Evolutionary conservation across 2,329 filamentous ascomycete species (phyloP).

Genomic region (Neopestalotiopsis sp.): DNA sequence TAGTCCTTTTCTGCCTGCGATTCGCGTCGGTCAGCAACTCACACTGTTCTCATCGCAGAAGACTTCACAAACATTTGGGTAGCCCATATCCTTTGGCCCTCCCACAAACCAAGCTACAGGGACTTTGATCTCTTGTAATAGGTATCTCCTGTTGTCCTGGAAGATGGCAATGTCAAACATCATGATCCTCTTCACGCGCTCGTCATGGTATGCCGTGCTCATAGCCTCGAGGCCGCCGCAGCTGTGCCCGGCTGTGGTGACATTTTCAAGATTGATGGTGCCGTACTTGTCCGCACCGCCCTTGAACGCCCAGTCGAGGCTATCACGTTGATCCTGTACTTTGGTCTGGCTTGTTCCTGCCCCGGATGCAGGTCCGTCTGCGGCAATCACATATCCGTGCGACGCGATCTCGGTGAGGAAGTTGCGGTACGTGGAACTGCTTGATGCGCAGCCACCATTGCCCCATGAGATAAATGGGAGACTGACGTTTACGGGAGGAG

Average conservation of each 20-base stretch:
- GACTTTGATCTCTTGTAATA: conserved; percentile 28
- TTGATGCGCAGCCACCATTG: conserved; percentile 29
- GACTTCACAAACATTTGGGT: conserved; percentile 23
- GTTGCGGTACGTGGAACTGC: conserved; percentile 25
- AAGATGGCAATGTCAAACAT: conserved; percentile 29
- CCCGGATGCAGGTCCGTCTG: conserved; percentile 24
- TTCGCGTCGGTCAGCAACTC: background rate
- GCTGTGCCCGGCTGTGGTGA: conserved; percentile 29
- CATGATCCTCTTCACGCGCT: conserved; percentile 25
- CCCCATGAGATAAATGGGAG: conserved; percentile 28
- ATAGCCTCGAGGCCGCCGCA: conserved; percentile 28
- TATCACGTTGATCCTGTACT: conserved; percentile 22
- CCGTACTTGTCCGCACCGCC: conserved; percentile 27
- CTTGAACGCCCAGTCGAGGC: conserved; percentile 24
- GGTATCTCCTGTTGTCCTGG: conserved; percentile 28
- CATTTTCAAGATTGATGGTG: conserved; percentile 27
- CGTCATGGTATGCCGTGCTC: conserved; percentile 26
- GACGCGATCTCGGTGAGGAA: conserved; percentile 30
- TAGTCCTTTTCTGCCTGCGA: conserved; percentile 27
- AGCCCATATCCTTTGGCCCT: conserved; percentile 27
- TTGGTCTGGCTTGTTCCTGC: conserved; percentile 21
- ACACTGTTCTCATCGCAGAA: background rate
- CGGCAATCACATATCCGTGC: conserved; percentile 29
- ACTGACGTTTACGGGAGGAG: conserved; percentile 19
- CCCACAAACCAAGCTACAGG: conserved; percentile 29